Percentiles rank a stretch among this genome's conserved stretches.
Evolutionary conservation across 2,329 filamentous ascomycete genomes (phyloP).

Genomic region (Ilyonectria destructans): DNA sequence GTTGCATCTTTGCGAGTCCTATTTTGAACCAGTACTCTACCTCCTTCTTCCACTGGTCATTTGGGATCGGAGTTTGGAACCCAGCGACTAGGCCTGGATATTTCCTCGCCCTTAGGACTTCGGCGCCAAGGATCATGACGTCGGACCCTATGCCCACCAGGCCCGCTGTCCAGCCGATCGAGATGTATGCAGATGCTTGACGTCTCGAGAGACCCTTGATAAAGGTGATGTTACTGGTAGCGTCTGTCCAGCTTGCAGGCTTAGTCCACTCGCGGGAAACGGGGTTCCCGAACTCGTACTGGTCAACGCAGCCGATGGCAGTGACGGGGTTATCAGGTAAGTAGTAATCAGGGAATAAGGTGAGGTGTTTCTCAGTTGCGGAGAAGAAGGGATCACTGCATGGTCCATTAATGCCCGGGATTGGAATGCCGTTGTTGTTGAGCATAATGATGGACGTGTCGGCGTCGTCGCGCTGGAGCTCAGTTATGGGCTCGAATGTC

Average conservation of each 20-base stretch:
- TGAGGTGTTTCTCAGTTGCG: not conserved
- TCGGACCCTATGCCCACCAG: not conserved
- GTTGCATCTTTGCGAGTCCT: constrained; percentile 30
- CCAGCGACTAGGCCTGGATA: constrained; percentile 9
- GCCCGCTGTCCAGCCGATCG: not conserved
- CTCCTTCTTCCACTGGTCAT: constrained; percentile 32
- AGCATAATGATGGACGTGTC: constrained; percentile 27
- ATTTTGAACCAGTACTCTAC: constrained; percentile 31
- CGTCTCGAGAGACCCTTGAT: not conserved
- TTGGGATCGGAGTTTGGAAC: constrained; percentile 22
- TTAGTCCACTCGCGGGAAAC: constrained; percentile 10
- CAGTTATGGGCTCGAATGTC: constrained; percentile 12
- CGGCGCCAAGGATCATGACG: not conserved
- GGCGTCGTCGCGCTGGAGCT: constrained; percentile 20
- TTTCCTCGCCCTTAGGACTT: not conserved
- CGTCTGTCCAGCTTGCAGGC: not conserved
- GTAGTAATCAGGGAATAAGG: constrained; percentile 9
- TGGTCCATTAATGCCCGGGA: constrained; percentile 19
- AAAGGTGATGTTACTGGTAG: not conserved
- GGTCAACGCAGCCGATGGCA: constrained; percentile 27
- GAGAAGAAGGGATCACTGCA: constrained; percentile 29
- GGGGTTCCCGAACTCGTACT: constrained; percentile 26
- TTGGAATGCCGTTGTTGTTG: constrained; percentile 23
- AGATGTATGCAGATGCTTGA: not conserved
- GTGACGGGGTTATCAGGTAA: constrained; percentile 21